Percentiles rank a stretch among this genome's conserved stretches.
These are phyloP conservation scores for Andrographis paniculata DNA, from an alignment of 305 asterid genomes.

Conservation along the genomic window DNA sequence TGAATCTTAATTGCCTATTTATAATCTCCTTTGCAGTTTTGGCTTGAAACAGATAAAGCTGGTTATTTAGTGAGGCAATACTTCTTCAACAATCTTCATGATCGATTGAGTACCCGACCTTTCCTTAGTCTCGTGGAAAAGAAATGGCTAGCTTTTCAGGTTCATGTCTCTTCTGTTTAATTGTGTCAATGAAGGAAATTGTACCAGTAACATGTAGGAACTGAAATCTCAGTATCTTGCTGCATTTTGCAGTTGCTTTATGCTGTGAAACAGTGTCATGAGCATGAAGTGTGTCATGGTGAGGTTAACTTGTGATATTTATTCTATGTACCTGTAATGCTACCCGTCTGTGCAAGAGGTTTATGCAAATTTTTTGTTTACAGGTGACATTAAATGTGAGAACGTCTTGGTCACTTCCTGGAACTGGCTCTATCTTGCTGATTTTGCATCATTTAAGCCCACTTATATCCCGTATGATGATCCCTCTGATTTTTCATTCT, in stretches of 20 bases:
- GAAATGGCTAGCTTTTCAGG: constrained; percentile 99
- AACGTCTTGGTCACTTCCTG: constrained; percentile 91
- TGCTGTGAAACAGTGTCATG: constrained; percentile 96
- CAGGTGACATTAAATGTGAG: constrained; percentile 99
- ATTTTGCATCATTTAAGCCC: constrained; percentile 92
- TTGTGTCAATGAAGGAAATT: constrained; percentile 16
- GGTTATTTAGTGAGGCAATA: constrained; percentile 96
- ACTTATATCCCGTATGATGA: constrained; percentile 92
- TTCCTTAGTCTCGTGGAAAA: constrained; percentile 87
- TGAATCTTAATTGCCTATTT: constrained; percentile 10
- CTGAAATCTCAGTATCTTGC: constrained; percentile 15
- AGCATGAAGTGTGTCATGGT: constrained; percentile 93
- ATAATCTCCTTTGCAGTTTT: constrained; percentile 65
- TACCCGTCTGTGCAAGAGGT: too few relatives aligned
- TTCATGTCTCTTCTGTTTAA: constrained; percentile 22
- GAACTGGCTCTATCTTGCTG: constrained; percentile 93
- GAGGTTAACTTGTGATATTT: constrained; percentile 28
- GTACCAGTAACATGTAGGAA: constrained; percentile 4
- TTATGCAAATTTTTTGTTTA: too few relatives aligned
- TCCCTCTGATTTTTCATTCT: constrained; percentile 97
- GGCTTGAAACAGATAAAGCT: constrained; percentile 99
- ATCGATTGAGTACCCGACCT: constrained; percentile 97
- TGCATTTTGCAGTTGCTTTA: constrained; percentile 73
- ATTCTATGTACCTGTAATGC: background rate
- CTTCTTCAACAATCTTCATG: constrained; percentile 96